A percentile compares a stretch with the other conserved stretches of the same genome.
Conservation (phyloP, 371 early-diverging fungal species). For the Mortierella sp. region DNA sequence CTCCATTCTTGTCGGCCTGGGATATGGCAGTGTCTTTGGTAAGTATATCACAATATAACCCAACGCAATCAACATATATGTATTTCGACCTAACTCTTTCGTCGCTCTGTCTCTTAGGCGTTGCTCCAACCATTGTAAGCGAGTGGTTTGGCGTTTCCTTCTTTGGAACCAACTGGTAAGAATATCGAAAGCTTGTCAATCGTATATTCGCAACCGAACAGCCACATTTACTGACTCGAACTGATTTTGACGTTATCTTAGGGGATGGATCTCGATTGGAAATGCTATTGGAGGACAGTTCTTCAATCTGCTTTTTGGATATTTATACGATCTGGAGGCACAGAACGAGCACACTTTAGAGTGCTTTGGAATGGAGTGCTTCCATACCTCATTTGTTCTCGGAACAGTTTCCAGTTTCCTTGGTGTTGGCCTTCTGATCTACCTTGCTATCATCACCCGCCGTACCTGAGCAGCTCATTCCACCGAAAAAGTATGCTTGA, state of each 20-base stretch:
- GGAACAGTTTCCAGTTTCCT: conserved; percentile 32
- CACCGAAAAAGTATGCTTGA: neutral
- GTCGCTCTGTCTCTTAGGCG: conserved; percentile 21
- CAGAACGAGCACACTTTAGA: conserved; percentile 45
- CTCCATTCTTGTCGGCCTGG: conserved; percentile 54
- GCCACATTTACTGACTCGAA: neutral
- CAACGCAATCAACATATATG: too few relatives aligned
- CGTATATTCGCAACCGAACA: neutral
- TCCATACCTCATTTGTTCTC: conserved; percentile 42
- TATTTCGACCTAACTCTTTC: neutral
- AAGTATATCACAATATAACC: neutral
- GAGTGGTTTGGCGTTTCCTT: conserved; percentile 57
- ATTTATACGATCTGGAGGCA: conserved; percentile 52
- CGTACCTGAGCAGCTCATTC: neutral
- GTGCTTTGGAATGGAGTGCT: conserved; percentile 50
- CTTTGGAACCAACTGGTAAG: conserved; percentile 59
- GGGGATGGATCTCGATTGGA: conserved; percentile 58
- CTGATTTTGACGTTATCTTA: conserved; percentile 1
- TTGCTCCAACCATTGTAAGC: conserved; percentile 56
- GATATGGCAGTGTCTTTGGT: conserved; percentile 59
- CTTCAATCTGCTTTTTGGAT: conserved; percentile 57
- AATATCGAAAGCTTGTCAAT: neutral
- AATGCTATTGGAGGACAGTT: conserved; percentile 58
- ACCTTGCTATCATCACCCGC: conserved; percentile 27
- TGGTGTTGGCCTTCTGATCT: conserved; percentile 24